A percentile compares a stretch with the other conserved stretches of the same genome.
Evolutionary conservation across 2,329 filamentous ascomycete genomes (phyloP).

Genomic region (Colletotrichum chrysophilum): DNA sequence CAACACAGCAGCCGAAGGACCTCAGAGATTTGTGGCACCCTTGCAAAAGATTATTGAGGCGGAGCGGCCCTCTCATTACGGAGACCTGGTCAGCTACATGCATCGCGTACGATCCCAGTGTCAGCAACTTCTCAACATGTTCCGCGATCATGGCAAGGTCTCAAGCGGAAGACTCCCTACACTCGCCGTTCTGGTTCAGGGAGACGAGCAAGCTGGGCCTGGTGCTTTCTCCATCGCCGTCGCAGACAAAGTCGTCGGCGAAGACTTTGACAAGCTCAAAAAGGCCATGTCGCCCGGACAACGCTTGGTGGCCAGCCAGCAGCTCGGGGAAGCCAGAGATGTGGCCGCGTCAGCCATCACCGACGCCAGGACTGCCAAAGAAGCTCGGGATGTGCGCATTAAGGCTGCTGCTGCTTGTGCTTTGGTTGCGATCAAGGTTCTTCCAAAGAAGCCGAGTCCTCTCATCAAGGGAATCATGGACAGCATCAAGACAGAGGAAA

Average conservation of each 20-base stretch:
- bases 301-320: conserved; percentile 80
- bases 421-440: conserved; percentile 81
- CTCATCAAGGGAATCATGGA: conserved; percentile 99
- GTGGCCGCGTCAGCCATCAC: conserved; percentile 75
- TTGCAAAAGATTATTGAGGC: conserved; percentile 80
- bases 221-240: conserved; percentile 89
- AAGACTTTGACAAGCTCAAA: conserved; percentile 88
- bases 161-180: conserved; percentile 75
- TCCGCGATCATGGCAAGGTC: conserved; percentile 89
- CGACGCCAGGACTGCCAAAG: conserved; percentile 80
- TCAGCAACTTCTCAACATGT: conserved; percentile 86
- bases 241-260: conserved; percentile 84
- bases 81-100: conserved; percentile 88
- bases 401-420: conserved; percentile 86
- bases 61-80: conserved; percentile 82
- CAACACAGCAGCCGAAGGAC: conserved; percentile 46
- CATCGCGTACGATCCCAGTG: conserved; percentile 92
- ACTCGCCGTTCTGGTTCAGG: conserved; percentile 91
- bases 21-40: conserved; percentile 64
- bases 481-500: conserved; percentile 94
- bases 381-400: conserved; percentile 83
- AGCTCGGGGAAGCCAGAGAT: conserved; percentile 77
- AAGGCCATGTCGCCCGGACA: conserved; percentile 89
- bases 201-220: conserved; percentile 88
- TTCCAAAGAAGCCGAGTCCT: conserved; percentile 91